Evolutionary conservation across 1,139 yeast species (phyloP), one percentile per base, ranked within the genome.

Genomic region (Eremothecium sinecaudum): DNA sequence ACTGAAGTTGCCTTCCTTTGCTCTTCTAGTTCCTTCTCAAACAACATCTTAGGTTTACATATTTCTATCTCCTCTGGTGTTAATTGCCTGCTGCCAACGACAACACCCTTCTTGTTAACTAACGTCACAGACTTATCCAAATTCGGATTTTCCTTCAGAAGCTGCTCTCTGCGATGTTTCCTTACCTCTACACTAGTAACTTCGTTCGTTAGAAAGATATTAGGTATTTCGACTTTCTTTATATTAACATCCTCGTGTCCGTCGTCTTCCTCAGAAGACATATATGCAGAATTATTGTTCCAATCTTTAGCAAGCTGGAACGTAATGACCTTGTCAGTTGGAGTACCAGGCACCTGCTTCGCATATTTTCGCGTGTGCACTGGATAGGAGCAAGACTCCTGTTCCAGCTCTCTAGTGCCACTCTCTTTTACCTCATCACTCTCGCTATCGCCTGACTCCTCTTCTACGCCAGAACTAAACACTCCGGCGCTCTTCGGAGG

Each of bases 251-350:
- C n/a, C n/a, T n/a, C n/a, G n/a, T n/a, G n/a, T 16, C 34, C 28
- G n/a, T 34, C 38, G 2, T 33, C 34, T 3, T 35, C 44, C 8
- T 35, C 41, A 4, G 38, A 36, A 10, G 26, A 24, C 11, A 28
- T 22, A 13, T 21, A 21, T 14, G 36, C 39, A 7, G 48, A 43
- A 17, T 37, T 33, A 28, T 46, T 46, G 27, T 44, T 33, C 53
- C 53, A 50, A 17, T 45, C 37, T 13, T 40, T 31, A 5, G 48
- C 43, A 11, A 44, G 41, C 23, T 47, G 44, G 27, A 37, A 41
- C n/a, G 56, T 44, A 6, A 50, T 46, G 5, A 52, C 37, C 32
- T 42, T 46, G 26, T 51, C 46, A 18, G 44, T 45, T 16, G 58
- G 58, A 2, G 58, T 53, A 3, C 50, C 49, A 2, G 55, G 51